Evolutionary conservation across 441 rosid genomes (phyloP).

Genomic region (Erodium trifolium): DNA sequence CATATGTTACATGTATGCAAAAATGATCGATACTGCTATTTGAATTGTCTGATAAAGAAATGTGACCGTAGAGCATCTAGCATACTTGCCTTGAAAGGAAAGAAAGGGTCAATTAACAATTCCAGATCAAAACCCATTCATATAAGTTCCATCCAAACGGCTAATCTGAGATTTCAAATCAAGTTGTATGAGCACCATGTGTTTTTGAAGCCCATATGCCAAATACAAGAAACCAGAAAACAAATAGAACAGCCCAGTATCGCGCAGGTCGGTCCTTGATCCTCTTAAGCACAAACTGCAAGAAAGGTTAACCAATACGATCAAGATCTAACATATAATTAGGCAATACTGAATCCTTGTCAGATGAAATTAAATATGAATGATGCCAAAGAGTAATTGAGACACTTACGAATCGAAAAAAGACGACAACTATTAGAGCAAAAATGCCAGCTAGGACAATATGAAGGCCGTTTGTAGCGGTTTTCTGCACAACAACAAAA

Average conservation of each 20-base stretch:
- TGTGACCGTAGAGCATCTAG: too few species aligned
- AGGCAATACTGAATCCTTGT: neutral
- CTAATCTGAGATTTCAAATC: conserved; percentile 8
- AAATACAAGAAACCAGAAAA: conserved; percentile 94
- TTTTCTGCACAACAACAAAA: conserved; percentile 46
- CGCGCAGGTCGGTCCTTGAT: conserved; percentile 92
- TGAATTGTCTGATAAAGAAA: too few species aligned
- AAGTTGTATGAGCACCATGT: conserved; percentile 46
- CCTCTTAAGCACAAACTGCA: conserved; percentile 82
- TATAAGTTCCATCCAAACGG: too few species aligned
- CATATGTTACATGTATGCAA: too few species aligned
- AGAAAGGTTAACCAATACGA: conserved; percentile 6
- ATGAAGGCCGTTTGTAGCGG: conserved; percentile 84
- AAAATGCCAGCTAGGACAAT: conserved; percentile 83
- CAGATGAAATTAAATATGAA: too few species aligned
- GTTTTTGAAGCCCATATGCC: conserved; percentile 89
- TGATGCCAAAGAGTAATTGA: neutral
- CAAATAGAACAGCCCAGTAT: conserved; percentile 85
- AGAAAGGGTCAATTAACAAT: too few species aligned
- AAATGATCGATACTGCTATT: too few species aligned
- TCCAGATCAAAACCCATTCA: too few species aligned
- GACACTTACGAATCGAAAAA: conserved; percentile 84
- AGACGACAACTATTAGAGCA: conserved; percentile 78
- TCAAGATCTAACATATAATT: too few species aligned
- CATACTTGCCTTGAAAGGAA: too few species aligned